phyloP scores from a whole-genome alignment of 306 rosid genomes.

The Corylus avellana region DNA sequence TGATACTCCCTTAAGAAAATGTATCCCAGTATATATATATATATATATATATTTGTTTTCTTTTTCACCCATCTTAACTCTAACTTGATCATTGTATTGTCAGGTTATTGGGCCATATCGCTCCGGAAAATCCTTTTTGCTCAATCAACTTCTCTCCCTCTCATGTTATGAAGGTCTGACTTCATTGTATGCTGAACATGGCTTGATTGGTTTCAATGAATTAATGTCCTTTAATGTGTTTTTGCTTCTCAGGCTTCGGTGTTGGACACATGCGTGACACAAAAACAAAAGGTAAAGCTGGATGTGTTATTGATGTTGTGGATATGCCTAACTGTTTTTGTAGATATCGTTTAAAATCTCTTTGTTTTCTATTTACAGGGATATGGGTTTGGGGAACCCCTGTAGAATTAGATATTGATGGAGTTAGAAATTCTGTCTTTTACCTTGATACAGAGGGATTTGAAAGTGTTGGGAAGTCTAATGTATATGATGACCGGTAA shows the following conservation, averaged over 20 bases:
- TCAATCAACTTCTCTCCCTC: constrained; percentile 96
- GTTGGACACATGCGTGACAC: constrained; percentile 99
- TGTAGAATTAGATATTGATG: constrained; percentile 70
- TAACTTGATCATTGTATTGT: background rate
- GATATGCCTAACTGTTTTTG: constrained; percentile 25
- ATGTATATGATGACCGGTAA: constrained; percentile 97
- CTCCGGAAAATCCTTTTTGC: constrained; percentile 94
- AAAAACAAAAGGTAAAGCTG: constrained; percentile 78
- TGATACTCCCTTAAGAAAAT: background rate
- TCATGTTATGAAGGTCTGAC: constrained; percentile 85
- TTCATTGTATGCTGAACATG: constrained; percentile 14
- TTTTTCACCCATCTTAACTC: background rate
- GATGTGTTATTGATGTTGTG: constrained; percentile 31
- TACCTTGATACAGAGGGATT: constrained; percentile 98
- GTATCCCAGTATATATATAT: background rate
- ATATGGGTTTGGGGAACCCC: constrained; percentile 99
- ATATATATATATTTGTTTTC: background rate
- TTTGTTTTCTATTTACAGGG: constrained; percentile 52
- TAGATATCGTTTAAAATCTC: constrained; percentile 7
- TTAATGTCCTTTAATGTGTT: constrained; percentile 7
- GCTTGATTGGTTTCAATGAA: constrained; percentile 22
- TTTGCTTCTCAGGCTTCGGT: constrained; percentile 72
- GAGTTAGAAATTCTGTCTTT: constrained; percentile 84
- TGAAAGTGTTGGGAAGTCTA: constrained; percentile 96
- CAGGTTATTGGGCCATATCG: constrained; percentile 99